These are phyloP conservation scores for Dryas integrifolia DNA, from an alignment of 331 rosid genomes.

Conservation along the genomic window DNA sequence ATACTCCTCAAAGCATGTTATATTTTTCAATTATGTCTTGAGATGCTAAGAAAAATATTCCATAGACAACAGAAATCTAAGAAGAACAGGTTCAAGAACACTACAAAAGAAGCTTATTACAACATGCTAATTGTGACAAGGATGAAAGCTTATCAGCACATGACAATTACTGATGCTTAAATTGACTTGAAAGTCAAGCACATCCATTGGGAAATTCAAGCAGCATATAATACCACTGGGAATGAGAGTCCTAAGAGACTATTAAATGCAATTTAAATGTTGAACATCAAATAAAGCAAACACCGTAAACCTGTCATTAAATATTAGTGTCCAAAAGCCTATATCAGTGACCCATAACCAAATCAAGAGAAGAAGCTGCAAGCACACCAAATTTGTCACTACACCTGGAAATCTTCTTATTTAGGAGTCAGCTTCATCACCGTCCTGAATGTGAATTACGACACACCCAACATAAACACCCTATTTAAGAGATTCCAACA, in stretches of 20 bases:
- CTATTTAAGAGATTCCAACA: conserved; percentile 64
- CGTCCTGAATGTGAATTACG: conserved; percentile 56
- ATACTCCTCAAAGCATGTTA: not conserved
- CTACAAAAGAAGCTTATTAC: not conserved
- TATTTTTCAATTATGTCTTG: not conserved
- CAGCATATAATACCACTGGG: conserved; percentile 27
- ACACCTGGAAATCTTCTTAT: conserved; percentile 60
- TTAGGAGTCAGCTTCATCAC: conserved; percentile 66
- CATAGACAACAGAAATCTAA: not conserved
- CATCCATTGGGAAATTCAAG: conserved; percentile 24
- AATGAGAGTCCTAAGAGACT: conserved; percentile 27
- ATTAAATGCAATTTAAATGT: conserved; percentile 41
- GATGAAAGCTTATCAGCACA: conserved; percentile 23
- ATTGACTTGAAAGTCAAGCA: conserved; percentile 9
- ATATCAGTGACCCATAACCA: conserved; percentile 42
- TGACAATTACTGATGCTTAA: conserved; percentile 10
- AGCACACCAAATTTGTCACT: conserved; percentile 58
- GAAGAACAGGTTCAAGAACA: not conserved
- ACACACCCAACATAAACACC: conserved; percentile 59
- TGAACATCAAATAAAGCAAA: conserved; percentile 40
- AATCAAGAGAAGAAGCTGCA: conserved; percentile 45
- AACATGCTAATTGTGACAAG: conserved; percentile 17
- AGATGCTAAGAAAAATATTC: not conserved
- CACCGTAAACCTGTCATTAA: conserved; percentile 33
- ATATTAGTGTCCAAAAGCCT: conserved; percentile 42